Base-by-base conservation (phyloP, 2,329 filamentous ascomycete species). In the Paecilomyces sp. region DNA sequence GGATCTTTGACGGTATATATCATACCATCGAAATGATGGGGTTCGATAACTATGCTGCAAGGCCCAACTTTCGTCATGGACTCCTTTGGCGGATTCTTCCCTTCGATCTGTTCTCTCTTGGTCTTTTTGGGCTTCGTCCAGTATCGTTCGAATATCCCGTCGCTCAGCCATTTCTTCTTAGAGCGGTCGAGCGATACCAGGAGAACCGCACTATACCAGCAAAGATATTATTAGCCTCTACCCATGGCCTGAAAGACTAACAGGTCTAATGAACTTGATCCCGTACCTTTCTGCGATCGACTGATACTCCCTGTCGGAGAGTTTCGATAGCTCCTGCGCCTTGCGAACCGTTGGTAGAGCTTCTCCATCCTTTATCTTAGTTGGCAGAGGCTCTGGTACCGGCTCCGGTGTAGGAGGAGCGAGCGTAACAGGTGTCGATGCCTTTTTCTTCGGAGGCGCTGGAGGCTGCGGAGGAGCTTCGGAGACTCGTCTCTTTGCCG, bases 11-110 rank as follows among this genome's bases (percentile, higher is more conserved):
- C 81, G 13, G 79, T 79, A 67, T 82, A 85, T 25, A 85, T 74
- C 64, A 80, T 79, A 18, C 81, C 82, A 61, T 85, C 83, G 63
- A 88, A 85, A 7, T 83, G 81, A 71, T 88, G 84, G 56, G 85
- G 85, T 62, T 87, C 85, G 55, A 88, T 81, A 34, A 83, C 81
- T 57, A 88, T 78, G 59, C 82, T 81, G 65, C 83, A 85, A 60
- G 79, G 77, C 54, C 85, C 85, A 34, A 85, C 73, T 66, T 80
- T 81, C 9, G 77, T 71, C 78, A 84, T 83, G 5, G 79, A 79
- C 41, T 84, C 75, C 69, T 80, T 74, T 64, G 82, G 70, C 1
- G 79, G 79, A 54, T 82, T 81, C 58, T 76, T 74, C 24, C 73
- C 70, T 58, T 77, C 75, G 53, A 74, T 72, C 57, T 78, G 79